These are phyloP conservation scores for Scheffersomyces coipomensis DNA, from an alignment of 805 yeast species.

Conservation along the genomic window DNA sequence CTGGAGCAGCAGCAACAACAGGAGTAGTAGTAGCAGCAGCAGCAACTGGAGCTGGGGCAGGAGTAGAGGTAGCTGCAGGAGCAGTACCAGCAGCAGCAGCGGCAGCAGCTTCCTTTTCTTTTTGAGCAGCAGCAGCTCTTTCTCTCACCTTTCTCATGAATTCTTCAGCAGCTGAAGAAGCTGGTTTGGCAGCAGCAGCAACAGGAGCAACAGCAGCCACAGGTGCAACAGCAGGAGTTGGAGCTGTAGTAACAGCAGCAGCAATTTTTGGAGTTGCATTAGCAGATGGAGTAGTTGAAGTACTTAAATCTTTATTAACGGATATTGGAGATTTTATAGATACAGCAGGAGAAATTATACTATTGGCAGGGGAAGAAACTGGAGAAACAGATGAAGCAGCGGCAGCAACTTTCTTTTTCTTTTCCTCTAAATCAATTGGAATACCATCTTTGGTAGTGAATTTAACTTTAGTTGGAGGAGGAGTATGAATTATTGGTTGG, in stretches of 20 bases:
- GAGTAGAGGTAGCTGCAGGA: too few relatives aligned
- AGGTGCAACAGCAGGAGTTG: constrained; percentile 10
- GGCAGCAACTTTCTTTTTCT: constrained; percentile 28
- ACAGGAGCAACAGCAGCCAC: constrained; percentile 9
- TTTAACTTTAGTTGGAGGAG: constrained; percentile 25
- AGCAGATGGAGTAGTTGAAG: constrained; percentile 9
- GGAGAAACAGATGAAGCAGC: constrained; percentile 26
- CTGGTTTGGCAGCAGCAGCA: constrained; percentile 10
- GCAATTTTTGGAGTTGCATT: constrained; percentile 2
- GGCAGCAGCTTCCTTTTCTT: constrained; percentile 1
- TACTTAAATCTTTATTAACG: not conserved
- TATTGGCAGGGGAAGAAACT: constrained; percentile 23
- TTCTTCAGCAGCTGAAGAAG: constrained; percentile 29
- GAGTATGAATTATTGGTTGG: constrained; percentile 7
- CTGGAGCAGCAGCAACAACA: constrained; percentile 6
- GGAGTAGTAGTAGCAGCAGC: constrained; percentile 7
- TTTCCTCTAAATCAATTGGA: constrained; percentile 41
- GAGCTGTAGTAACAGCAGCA: constrained; percentile 7
- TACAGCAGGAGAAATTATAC: constrained; percentile 6
- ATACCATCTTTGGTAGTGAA: constrained; percentile 44
- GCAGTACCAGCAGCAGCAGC: constrained; percentile 3
- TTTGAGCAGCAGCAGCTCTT: constrained; percentile 12
- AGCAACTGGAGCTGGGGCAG: constrained; percentile 4
- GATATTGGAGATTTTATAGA: constrained; percentile 3
- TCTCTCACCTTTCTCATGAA: constrained; percentile 35